Evolutionary conservation across 345 rosid genomes (phyloP).

Genomic region (Trapa incisa): DNA sequence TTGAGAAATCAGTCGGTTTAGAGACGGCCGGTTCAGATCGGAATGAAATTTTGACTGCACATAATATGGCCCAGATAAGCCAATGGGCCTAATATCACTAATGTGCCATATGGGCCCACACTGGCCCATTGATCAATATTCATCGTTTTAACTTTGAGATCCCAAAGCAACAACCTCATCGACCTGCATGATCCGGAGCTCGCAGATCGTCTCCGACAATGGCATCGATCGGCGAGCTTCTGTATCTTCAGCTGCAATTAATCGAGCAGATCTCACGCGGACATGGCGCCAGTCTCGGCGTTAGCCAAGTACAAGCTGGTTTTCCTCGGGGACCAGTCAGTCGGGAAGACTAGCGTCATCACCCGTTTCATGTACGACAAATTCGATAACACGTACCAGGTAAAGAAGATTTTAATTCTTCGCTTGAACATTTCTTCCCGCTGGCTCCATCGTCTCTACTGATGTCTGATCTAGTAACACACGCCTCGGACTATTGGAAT

Average conservation of each 20-base stretch:
- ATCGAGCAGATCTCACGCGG: neutral
- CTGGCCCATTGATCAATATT: neutral
- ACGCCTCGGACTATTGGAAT: neutral
- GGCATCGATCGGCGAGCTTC: neutral
- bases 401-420: conserved; percentile 2
- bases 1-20: neutral
- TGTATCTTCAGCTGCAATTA: neutral
- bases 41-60: too few relatives aligned
- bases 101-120: neutral
- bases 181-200: neutral
- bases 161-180: neutral
- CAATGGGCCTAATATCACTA: neutral
- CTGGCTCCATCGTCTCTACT: neutral
- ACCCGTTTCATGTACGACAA: conserved; percentile 15
- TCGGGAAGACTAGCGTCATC: conserved; percentile 85
- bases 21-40: neutral
- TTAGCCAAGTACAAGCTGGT: conserved; percentile 75
- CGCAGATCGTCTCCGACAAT: neutral
- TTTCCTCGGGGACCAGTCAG: conserved; percentile 78
- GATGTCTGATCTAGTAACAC: neutral
- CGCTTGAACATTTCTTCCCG: neutral
- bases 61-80: neutral
- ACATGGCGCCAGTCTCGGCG: conserved; percentile 70
- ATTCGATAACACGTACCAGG: conserved; percentile 89
- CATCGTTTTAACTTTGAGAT: neutral